Evolutionary conservation across 306 rosid genomes (phyloP).

Genomic region (Prunus armeniaca): DNA sequence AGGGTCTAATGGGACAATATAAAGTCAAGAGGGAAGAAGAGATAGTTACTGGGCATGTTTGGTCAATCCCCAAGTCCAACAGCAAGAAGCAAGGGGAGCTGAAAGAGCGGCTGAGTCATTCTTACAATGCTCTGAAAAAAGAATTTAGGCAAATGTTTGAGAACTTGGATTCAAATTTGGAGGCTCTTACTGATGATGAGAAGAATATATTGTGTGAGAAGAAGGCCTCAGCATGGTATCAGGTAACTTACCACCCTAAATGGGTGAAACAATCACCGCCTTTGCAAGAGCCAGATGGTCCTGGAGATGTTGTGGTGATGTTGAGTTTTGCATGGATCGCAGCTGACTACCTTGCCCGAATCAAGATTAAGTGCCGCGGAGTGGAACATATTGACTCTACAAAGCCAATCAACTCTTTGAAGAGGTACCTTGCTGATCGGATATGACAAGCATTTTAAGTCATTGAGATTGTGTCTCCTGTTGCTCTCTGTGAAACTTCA

Average conservation of each 20-base stretch:
- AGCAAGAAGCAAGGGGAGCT: slow-evolving; percentile 88
- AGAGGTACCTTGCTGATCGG: slow-evolving; percentile 52
- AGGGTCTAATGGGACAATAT: slow-evolving; percentile 66
- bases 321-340: slow-evolving; percentile 89
- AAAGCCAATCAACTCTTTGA: slow-evolving; percentile 65
- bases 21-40: slow-evolving; percentile 84
- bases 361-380: slow-evolving; percentile 51
- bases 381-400: slow-evolving; percentile 30
- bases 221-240: slow-evolving; percentile 90
- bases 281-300: slow-evolving; percentile 34
- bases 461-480: background rate
- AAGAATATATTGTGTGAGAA: slow-evolving; percentile 56
- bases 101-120: slow-evolving; percentile 88
- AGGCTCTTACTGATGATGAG: slow-evolving; percentile 54
- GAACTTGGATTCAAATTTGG: slow-evolving; percentile 39
- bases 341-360: slow-evolving; percentile 73
- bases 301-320: slow-evolving; percentile 34
- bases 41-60: slow-evolving; percentile 78
- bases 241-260: slow-evolving; percentile 71
- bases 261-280: slow-evolving; percentile 60
- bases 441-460: slow-evolving; percentile 33
- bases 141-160: slow-evolving; percentile 75
- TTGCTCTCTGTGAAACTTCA: background rate
- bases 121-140: slow-evolving; percentile 67
- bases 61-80: slow-evolving; percentile 89